Evolutionary conservation across 805 yeast genomes (phyloP), one percentile per base, ranked within the genome.

Genomic region (Saccharomycopsis vini): DNA sequence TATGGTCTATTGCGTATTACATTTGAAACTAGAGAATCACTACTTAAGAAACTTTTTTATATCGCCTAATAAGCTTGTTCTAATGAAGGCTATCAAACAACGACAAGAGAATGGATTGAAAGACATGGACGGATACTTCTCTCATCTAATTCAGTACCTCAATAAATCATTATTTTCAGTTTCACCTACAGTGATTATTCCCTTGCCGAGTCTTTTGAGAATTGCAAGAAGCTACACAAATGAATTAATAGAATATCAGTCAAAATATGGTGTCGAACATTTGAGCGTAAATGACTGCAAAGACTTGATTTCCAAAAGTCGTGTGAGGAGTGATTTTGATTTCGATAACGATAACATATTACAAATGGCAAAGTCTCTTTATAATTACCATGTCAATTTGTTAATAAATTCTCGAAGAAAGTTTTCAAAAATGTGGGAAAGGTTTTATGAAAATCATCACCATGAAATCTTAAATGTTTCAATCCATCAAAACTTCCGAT

Each of bases 151-250:
- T 5, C 57, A 59, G 13, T 53, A 60, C 26, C 63, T 79, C 41
- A 58, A 67, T 15, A 64, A 64, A n/a, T 64, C 86, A 47, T 63
- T 77, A 3, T 62, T 90, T 22, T 85, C 95, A 3, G 73, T 86
- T 0, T 89, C 97, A 2, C 97, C 98, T 0, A 75, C 88, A 42
- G 89, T 89, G 0, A 67, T 72, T 16, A 83, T 84, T 54, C 76
- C 79, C 0, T 62, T 76, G 3, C 98, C 98, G 0, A 68, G 71
- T 42, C 66, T 81, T 9, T 62, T 84, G 36, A 57, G 61, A 28
- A 71, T 70, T 49, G 77, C 81, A 0, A 63, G 86, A 37, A 65
- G 63, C 12, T 58, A 81, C 30, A 46, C 44, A 23, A 4, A 15
- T 16, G 32, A 19, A 9, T 35, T 43, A 10, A 20, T 29, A 15